Evolutionary conservation across 2,329 filamentous ascomycete genomes (phyloP), one percentile per base, ranked within the genome.

Genomic region (Diaporthe vexans): DNA sequence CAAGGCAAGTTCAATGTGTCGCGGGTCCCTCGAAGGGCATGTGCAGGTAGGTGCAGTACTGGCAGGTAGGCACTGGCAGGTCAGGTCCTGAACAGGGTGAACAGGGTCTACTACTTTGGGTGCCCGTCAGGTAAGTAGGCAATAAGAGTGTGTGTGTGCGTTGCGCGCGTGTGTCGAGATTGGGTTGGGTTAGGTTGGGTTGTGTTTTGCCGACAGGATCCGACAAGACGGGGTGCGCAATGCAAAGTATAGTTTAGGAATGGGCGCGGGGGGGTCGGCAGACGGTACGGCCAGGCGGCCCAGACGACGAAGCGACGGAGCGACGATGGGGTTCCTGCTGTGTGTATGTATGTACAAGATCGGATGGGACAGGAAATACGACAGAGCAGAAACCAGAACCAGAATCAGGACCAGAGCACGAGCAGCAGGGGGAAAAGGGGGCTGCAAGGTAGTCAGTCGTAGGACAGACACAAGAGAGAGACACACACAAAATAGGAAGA

Each of bases 171-270:
- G 40, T 24, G 59, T 63, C 29, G 59, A 48, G 58, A 43, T 58
- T 71, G 56, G 48, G 69, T 54, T 61, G 57, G 56, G 51, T 52
- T 40, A n/a, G 40, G 69, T 24, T 54, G 33, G 43, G 26, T 48
- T 54, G 11, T 26, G 35, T 71, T 71, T 24, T 61, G 57, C 59
- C 70, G 48, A 63, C 70, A 63, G 35, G 70, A 59, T 40, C 54
- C 68, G 68, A 71, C 68, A 59, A 71, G 68, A 71, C 43, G 69
- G 69, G 56, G 69, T 71, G 57, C 35, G 57, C 35, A 29, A 63
- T 63, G 67, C 37, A 63, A 46, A 63, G 51, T 46, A 48, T 48
- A 58, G 54, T 59, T 48, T 43, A 24, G 29, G 29, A 54, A 43
- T 48, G 48, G 43, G 48, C 61, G 46, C 61, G 43, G 46, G 61